These are phyloP conservation scores for Penicillium soppii DNA, from an alignment of 495 filamentous ascomycete genomes.

Conservation along the genomic window DNA sequence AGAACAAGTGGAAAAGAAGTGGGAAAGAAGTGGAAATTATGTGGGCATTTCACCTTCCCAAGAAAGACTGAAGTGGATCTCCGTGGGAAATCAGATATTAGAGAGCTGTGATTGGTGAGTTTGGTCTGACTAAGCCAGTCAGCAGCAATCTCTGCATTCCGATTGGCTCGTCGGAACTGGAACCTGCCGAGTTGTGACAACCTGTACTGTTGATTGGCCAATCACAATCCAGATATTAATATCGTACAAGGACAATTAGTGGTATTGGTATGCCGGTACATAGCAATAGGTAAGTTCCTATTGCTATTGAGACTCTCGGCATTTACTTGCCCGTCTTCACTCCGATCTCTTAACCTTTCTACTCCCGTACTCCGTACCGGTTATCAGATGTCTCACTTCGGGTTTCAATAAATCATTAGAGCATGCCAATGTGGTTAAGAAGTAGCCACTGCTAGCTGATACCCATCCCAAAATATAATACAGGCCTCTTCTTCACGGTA, in stretches of 20 bases:
- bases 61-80: slow-evolving; percentile 16
- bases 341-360: no score
- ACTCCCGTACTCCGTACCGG: not conserved
- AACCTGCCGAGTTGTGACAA: slow-evolving; percentile 13
- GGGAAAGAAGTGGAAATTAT: slow-evolving; percentile 14
- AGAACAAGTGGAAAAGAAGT: slow-evolving; percentile 22
- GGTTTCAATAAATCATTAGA: slow-evolving; percentile 5
- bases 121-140: slow-evolving; percentile 9
- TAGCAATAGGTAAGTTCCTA: no score
- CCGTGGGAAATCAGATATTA: slow-evolving; percentile 34
- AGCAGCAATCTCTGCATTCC: slow-evolving; percentile 23
- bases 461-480: slow-evolving; percentile 17
- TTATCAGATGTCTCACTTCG: slow-evolving; percentile 5
- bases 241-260: no score
- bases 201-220: slow-evolving; percentile 3
- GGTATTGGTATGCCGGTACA: not conserved
- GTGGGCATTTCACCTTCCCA: slow-evolving; percentile 30
- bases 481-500: slow-evolving; percentile 8
- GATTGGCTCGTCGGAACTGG: slow-evolving; percentile 25
- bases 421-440: slow-evolving; percentile 4
- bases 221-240: not conserved
- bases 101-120: slow-evolving; percentile 19
- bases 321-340: not conserved
- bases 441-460: not conserved
- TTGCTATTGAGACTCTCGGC: not conserved